Evolutionary conservation across 805 yeast genomes (phyloP), one percentile per base, ranked within the genome.

Genomic region (Suhomyces xylopsoci): DNA sequence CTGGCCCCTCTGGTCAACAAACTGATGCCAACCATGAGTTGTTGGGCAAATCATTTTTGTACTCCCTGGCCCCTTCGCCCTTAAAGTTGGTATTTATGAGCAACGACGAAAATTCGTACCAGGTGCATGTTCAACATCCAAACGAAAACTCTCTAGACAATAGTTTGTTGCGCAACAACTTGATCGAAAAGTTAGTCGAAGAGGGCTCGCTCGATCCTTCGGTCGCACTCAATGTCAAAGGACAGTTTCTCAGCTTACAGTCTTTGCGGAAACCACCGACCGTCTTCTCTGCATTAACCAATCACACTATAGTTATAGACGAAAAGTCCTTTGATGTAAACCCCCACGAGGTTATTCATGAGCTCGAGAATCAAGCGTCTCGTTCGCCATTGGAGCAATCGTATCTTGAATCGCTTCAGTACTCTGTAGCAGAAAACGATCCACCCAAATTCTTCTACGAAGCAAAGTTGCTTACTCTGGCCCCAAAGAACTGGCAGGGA

Each of bases 31-130:
- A 69, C 51, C 59, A 62, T 38, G 64, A 60, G 48, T 42, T 71
- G 2, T 48, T 69, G 8, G 71, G 70, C 3, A 69, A 68, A 49
- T 50, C 74, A 2, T 62, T 57, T 48, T 52, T 73, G 28, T 67
- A 64, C 53, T 49, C 69, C 10, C 17, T 50, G 3, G 66, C 69
- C 17, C 65, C 65, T 4, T 50, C 68, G 14, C 78, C 78, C 2
- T 50, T 55, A 5, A 63, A 64, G 48, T 19, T 73, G 15, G 62
- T 73, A 7, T 64, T 73, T 30, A 56, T 73, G 52, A 67, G 71
- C 5, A 36, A 34, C 30, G 53, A 51, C 36, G 30, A 26, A 8
- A 62, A 62, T 9, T 58, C 68, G 3, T 66, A 62, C 48, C 61
- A 52, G 32, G 60, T 68, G 32, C 55, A 59, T n/a, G 60, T 65